Base-by-base conservation (phyloP, 805 yeast genomes). In the Sugiyamaella marilandica region DNA sequence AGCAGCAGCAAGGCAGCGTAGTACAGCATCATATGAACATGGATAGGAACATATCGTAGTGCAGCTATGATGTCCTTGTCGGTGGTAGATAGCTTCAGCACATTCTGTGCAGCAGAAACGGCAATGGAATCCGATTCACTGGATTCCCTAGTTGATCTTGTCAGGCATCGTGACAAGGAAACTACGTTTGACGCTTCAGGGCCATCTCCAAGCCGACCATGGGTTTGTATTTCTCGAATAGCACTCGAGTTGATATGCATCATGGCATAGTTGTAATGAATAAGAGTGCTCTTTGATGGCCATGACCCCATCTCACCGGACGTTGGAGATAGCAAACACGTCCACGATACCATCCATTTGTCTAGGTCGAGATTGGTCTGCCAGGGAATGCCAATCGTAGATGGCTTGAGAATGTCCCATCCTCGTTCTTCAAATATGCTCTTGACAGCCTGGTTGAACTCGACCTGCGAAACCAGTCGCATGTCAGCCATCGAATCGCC, bases 281-380 rank as follows among this genome's bases (percentile, higher is more conserved):
- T 79, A 54, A 84, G 70, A 0, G 88, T 83, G 1, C 86, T 81
- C 60, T 84, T 84, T 0, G 85, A 77, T 9, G 85, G 79, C 90
- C 90, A 84, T 0, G 75, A 67, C 36, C 82, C 79, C 46, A 65
- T 62, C 29, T 68, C 68, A 16, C 67, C 70, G 47, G 74, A 75
- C 46, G 80, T 74, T 1, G 87, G 85, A 2, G 85, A 79, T 18
- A 84, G 67, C 39, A 83, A 65, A 10, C 84, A 86, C 0, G 90
- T 82, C 90, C 90, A 84, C 18, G 84, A 83, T 3, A 84, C 87
- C 87, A 84, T 84, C 90, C 90, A 84, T 65, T 78, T 82, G 61
- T 84, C 90, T 35, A 84, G 67, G 53, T 83, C 87, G 52, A 84
- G 66, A 62, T 84, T 84, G 5, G 83, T 76, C 58, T 78, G 79